Percentiles rank a stretch among this genome's conserved stretches.
Evolutionary conservation across 192 early-diverging fungal genomes (phyloP).

Genomic region (Podila minutissima): DNA sequence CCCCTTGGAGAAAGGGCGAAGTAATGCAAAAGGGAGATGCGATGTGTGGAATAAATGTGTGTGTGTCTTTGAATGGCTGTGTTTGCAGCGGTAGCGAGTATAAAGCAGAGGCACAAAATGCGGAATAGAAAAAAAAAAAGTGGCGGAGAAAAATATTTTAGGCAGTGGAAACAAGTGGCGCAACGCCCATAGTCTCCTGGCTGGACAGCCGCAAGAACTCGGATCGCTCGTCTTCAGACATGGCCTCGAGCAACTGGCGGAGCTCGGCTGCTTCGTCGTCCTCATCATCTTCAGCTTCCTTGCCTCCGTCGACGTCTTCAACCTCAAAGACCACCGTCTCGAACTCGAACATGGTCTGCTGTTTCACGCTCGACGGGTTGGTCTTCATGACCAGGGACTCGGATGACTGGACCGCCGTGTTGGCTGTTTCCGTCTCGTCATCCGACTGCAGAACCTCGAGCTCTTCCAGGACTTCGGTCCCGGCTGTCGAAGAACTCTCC

Average conservation of each 20-base stretch:
- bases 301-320: neutral
- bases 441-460: neutral
- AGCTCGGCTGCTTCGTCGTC: conserved; percentile 35
- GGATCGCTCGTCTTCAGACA: conserved; percentile 32
- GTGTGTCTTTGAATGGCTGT: no score
- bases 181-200: neutral
- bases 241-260: conserved; percentile 21
- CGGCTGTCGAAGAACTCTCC: neutral
- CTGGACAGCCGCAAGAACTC: conserved; percentile 32
- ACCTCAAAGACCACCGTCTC: conserved; percentile 5
- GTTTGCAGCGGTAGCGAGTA: neutral
- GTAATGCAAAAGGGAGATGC: no score
- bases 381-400: neutral
- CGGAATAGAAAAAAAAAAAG: neutral
- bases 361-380: neutral
- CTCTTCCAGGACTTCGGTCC: neutral
- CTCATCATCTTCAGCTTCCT: neutral
- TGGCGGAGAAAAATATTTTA: neutral
- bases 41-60: no score
- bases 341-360: conserved; percentile 8
- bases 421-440: neutral
- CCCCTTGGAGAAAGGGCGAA: no score
- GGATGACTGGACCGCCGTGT: neutral
- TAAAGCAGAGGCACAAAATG: neutral
- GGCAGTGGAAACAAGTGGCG: neutral